Conservation (phyloP, 2,329 filamentous ascomycete genomes). For the Pleurostoma richardsiae region DNA sequence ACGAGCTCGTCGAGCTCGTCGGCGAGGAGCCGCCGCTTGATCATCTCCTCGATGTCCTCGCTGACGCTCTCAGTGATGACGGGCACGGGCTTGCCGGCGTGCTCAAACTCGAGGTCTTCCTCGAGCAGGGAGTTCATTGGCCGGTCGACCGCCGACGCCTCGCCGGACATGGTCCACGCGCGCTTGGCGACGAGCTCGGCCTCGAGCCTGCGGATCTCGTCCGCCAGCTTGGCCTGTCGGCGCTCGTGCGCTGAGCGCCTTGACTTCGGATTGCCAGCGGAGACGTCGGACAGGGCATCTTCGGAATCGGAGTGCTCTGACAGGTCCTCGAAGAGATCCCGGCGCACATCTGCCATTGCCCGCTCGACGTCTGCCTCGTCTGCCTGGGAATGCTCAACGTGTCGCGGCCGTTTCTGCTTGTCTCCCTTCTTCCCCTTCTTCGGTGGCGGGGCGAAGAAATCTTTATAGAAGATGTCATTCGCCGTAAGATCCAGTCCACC, state of each 20-base stretch:
- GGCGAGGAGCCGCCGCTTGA: constrained; percentile 87
- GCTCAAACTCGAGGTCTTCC: constrained; percentile 92
- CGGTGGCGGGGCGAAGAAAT: constrained; percentile 87
- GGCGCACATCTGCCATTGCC: constrained; percentile 80
- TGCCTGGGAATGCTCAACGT: constrained; percentile 34
- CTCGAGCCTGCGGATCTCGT: constrained; percentile 90
- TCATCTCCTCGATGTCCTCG: constrained; percentile 86
- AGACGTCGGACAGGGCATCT: constrained; percentile 59
- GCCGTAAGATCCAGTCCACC: constrained; percentile 61
- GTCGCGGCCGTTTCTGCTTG: constrained; percentile 31
- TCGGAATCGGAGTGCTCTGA: constrained; percentile 62
- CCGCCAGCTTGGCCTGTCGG: constrained; percentile 75
- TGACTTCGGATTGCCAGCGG: constrained; percentile 66
- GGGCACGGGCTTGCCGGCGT: constrained; percentile 88
- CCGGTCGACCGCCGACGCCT: constrained; percentile 76
- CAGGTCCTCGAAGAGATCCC: constrained; percentile 83
- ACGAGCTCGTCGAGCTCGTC: constrained; percentile 91
- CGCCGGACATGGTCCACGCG: constrained; percentile 85
- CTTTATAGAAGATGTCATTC: constrained; percentile 83
- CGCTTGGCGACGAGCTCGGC: constrained; percentile 83
- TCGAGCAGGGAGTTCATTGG: constrained; percentile 90
- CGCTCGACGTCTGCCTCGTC: constrained; percentile 68
- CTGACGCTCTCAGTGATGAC: constrained; percentile 89
- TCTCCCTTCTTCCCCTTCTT: constrained; percentile 59
- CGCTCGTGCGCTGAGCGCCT: constrained; percentile 81